Conservation (phyloP, 768 basidiomycete species). For the Panus rudis region DNA sequence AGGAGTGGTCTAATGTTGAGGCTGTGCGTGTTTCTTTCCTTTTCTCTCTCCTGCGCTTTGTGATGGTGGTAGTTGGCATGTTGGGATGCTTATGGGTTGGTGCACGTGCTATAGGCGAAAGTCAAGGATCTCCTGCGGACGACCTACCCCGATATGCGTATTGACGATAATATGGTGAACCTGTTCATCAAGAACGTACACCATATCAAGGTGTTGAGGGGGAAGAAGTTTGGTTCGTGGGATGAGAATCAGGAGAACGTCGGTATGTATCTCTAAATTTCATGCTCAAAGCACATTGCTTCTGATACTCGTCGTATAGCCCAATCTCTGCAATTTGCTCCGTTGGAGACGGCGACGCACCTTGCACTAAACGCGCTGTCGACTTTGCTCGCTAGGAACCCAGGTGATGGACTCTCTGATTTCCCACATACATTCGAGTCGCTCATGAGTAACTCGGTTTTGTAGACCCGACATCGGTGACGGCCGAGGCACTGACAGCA, state of each 20-base stretch:
- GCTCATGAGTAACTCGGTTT: constrained; percentile 8
- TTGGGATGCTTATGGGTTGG: not conserved
- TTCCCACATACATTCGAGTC: not conserved
- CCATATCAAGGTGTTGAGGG: constrained; percentile 58
- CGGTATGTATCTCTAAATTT: constrained; percentile 31
- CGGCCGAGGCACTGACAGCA: constrained; percentile 43
- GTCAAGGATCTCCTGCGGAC: constrained; percentile 37
- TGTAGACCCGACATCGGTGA: constrained; percentile 28
- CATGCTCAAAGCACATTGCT: not conserved
- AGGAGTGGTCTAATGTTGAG: constrained; percentile 65
- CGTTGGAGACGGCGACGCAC: constrained; percentile 62
- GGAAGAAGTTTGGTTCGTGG: constrained; percentile 53
- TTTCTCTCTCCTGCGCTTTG: not conserved
- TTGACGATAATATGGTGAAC: constrained; percentile 53
- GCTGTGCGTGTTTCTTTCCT: constrained; percentile 28
- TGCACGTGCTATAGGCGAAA: constrained; percentile 7
- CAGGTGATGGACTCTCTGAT: constrained; percentile 5
- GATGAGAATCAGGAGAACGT: constrained; percentile 43
- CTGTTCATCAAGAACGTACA: constrained; percentile 78
- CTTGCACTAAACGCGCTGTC: constrained; percentile 64
- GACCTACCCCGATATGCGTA: constrained; percentile 33
- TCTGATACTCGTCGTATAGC: constrained; percentile 4
- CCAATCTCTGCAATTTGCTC: constrained; percentile 18
- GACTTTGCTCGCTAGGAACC: constrained; percentile 16
- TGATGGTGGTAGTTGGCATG: too few species aligned